Base-by-base conservation (phyloP, 164 flowering plant species). In the Vitis amurensis region DNA sequence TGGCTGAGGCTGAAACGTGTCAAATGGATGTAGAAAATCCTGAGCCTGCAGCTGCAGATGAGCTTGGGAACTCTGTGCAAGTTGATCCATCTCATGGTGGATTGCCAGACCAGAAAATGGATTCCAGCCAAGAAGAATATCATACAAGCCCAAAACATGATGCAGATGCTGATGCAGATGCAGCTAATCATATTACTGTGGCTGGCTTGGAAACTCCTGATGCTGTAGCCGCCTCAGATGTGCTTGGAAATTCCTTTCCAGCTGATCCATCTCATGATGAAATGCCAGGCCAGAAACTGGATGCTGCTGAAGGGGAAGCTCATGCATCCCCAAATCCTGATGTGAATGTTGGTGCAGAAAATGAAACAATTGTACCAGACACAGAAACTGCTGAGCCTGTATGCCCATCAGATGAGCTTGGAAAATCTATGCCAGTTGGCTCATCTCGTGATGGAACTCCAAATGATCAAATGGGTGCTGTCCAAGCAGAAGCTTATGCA, bases 1-100 rank as follows among this genome's bases (percentile, higher is more conserved):
- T 74, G 66, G 74, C 79, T 11, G 74, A 70, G 48, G 76, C 75
- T 9, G 71, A 67, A 51, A 74, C 63, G 10, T 72, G 62, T 50
- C 68, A 64, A 62, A 52, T 66, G 51, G 67, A 59, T 44, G 51
- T 19, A 16, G 77, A 27, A 9, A 31, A n/a, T 49, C 55, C 63
- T 14, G 70, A 71, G 19, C 61, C 71, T 49, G 9, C 56, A 19
- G 49, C 63, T 9, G 30, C 66, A 53, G 72, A 63, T 29, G 72
- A 70, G 37, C 47, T n/a, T 63, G 74, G 50, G 8, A 62, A 57
- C 29, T 53, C 72, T 55, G n/a, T 15, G 47, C 27, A 23, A 11
- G 49, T 55, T 56, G 72, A 67, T 49, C 69, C 65, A 1, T 47
- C 19, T 31, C 61, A 10, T 68, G 67, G 31, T 53, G 74, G 66